Evolutionary conservation across 1,139 yeast genomes (phyloP).

Genomic region (Taphrina sp.): DNA sequence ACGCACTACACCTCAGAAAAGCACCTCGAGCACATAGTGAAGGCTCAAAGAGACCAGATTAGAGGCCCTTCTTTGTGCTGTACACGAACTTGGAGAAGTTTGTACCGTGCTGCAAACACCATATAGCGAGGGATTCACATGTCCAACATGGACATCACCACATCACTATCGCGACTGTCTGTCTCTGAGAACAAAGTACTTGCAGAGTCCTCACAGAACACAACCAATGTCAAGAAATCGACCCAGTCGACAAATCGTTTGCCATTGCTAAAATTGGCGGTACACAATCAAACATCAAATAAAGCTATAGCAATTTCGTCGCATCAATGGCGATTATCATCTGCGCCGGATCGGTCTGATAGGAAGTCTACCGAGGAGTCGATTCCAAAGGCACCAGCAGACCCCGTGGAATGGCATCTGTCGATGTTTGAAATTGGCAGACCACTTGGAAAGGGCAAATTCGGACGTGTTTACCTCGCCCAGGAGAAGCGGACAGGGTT

Average conservation of each 20-base stretch:
- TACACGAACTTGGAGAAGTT: too few relatives aligned
- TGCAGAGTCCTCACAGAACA: constrained; percentile 4
- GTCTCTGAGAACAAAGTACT: constrained; percentile 23
- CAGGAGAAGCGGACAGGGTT: constrained; percentile 71
- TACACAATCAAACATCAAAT: constrained; percentile 40
- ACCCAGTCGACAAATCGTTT: constrained; percentile 35
- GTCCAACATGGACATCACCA: constrained; percentile 12
- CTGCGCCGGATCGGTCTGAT: constrained; percentile 10
- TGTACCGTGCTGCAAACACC: too few relatives aligned
- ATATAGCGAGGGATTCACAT: too few relatives aligned
- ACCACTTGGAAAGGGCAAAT: constrained; percentile 86
- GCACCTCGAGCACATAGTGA: too few relatives aligned
- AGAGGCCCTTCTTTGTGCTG: too few relatives aligned
- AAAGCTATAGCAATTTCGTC: constrained; percentile 19
- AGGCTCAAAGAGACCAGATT: too few relatives aligned
- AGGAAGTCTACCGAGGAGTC: constrained; percentile 19
- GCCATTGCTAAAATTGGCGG: constrained; percentile 42
- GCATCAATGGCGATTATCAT: constrained; percentile 27
- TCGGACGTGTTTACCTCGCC: constrained; percentile 90
- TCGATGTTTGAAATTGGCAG: constrained; percentile 84
- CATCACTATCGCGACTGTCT: constrained; percentile 25
- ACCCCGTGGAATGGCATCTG: constrained; percentile 43
- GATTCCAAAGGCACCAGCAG: constrained; percentile 34
- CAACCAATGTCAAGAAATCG: constrained; percentile 13
- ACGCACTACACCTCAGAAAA: too few relatives aligned